phyloP scores from a whole-genome alignment of 1,139 yeast genomes.

The Yarrowia galli region DNA sequence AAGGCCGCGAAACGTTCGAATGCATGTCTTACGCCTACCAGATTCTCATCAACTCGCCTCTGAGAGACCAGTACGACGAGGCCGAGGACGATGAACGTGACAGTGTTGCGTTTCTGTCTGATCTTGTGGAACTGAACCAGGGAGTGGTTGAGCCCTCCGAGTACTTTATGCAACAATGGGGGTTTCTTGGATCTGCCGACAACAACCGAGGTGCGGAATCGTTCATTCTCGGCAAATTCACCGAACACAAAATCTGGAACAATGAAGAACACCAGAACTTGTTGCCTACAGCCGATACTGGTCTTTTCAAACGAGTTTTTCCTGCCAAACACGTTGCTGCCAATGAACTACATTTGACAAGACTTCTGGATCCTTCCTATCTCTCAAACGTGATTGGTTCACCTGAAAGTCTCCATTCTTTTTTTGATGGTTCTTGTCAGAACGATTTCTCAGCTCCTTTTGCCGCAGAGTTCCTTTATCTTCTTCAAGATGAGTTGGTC shows the following conservation, averaged over 20 bases:
- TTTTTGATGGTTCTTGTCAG: conserved; percentile 19
- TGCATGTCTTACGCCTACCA: conserved; percentile 33
- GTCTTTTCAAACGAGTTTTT: conserved; percentile 12
- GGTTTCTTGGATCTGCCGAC: conserved; percentile 17
- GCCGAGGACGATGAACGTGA: conserved; percentile 11
- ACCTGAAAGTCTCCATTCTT: conserved; percentile 1
- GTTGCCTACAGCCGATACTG: conserved; percentile 12
- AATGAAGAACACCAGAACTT: conserved; percentile 1
- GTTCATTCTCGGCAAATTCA: conserved; percentile 19
- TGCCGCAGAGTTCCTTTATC: conserved; percentile 17
- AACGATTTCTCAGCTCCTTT: conserved; percentile 15
- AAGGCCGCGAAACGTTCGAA: conserved; percentile 19
- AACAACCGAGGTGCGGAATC: conserved; percentile 4
- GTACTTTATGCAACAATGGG: conserved; percentile 30
- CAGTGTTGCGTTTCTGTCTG: conserved; percentile 14
- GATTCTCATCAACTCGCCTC: conserved; percentile 15
- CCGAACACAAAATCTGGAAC: neutral
- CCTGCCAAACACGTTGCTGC: conserved; percentile 22
- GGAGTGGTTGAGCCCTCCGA: conserved; percentile 29
- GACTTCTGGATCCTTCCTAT: conserved; percentile 13
- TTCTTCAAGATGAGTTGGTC: conserved; percentile 10
- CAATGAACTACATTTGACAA: neutral
- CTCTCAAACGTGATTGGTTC: conserved; percentile 8
- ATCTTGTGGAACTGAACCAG: conserved; percentile 18
- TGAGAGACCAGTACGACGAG: conserved; percentile 27